Percentiles rank a stretch among this genome's conserved stretches.
Evolutionary conservation across 2,329 filamentous ascomycete species (phyloP).

Genomic region (Diplodia seriata): DNA sequence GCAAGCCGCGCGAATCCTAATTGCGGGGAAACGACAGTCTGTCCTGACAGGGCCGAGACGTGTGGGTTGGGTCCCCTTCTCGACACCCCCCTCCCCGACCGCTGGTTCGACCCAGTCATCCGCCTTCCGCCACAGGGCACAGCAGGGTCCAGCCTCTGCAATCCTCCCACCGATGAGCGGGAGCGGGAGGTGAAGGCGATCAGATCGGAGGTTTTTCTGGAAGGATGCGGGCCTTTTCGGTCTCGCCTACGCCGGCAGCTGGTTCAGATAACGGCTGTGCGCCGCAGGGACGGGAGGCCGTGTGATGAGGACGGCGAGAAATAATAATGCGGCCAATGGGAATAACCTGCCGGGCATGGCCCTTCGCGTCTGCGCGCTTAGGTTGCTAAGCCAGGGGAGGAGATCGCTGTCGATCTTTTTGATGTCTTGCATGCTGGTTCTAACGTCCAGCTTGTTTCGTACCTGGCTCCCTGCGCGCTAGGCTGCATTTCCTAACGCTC

Average conservation of each 20-base stretch:
- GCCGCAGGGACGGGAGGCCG: neutral
- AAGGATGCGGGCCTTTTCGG: neutral
- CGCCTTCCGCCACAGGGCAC: neutral
- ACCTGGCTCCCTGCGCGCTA: constrained; percentile 1
- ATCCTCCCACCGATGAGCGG: neutral
- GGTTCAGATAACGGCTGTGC: neutral
- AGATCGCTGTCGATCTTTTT: constrained; percentile 17
- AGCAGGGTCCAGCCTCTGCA: constrained; percentile 1
- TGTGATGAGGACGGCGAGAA: neutral
- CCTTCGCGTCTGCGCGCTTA: neutral
- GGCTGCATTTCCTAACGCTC: too few species aligned
- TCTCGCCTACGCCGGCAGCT: neutral
- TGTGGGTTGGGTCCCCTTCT: neutral
- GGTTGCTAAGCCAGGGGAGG: neutral
- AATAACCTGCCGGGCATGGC: neutral
- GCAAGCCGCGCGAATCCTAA: neutral
- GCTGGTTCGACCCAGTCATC: neutral
- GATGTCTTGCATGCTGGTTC: constrained; percentile 22
- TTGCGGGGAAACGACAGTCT: constrained; percentile 2
- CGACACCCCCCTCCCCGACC: neutral
- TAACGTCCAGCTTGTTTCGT: constrained; percentile 2
- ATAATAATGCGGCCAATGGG: neutral
- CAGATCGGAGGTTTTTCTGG: neutral
- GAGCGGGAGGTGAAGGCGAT: constrained; percentile 1
- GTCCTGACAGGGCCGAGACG: neutral